Percentiles rank a stretch among this genome's conserved stretches.
phyloP scores from a whole-genome alignment of 1,284 basidiomycete species.

The Austroboletus rostrupii region DNA sequence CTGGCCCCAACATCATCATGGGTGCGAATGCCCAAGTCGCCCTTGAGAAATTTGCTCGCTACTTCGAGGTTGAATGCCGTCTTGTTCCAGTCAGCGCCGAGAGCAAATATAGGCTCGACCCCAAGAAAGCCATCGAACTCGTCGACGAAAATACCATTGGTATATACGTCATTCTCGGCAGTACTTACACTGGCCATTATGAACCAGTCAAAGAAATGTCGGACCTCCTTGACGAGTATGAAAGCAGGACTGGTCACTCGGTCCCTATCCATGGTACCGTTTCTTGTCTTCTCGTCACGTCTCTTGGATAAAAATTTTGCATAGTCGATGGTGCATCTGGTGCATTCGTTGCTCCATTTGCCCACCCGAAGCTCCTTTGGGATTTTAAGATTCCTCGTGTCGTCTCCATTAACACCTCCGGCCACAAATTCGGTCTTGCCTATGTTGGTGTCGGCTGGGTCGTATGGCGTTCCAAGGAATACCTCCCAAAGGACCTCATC shows the following conservation, averaged over 20 bases:
- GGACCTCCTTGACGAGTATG: constrained; percentile 81
- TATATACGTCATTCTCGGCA: constrained; percentile 75
- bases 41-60: constrained; percentile 88
- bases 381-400: constrained; percentile 87
- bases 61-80: constrained; percentile 86
- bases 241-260: constrained; percentile 72
- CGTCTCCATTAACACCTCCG: constrained; percentile 84
- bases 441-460: constrained; percentile 91
- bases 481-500: constrained; percentile 84
- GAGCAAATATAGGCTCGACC: constrained; percentile 79
- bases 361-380: constrained; percentile 76
- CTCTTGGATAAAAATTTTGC: constrained; percentile 4
- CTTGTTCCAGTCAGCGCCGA: constrained; percentile 76
- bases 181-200: constrained; percentile 93
- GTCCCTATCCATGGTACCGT: constrained; percentile 78
- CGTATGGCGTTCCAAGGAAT: constrained; percentile 73
- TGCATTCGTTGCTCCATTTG: constrained; percentile 84
- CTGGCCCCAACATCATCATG: constrained; percentile 76
- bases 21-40: constrained; percentile 85
- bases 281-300: constrained; percentile 23
- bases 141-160: constrained; percentile 93
- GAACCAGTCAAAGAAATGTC: constrained; percentile 89
- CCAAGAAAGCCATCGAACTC: constrained; percentile 81
- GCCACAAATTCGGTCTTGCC: constrained; percentile 86
- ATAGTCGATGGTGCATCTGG: constrained; percentile 77